Evolutionary conservation across 345 rosid genomes (phyloP), one percentile per base, ranked within the genome.

Genomic region (Arabis alpina): DNA sequence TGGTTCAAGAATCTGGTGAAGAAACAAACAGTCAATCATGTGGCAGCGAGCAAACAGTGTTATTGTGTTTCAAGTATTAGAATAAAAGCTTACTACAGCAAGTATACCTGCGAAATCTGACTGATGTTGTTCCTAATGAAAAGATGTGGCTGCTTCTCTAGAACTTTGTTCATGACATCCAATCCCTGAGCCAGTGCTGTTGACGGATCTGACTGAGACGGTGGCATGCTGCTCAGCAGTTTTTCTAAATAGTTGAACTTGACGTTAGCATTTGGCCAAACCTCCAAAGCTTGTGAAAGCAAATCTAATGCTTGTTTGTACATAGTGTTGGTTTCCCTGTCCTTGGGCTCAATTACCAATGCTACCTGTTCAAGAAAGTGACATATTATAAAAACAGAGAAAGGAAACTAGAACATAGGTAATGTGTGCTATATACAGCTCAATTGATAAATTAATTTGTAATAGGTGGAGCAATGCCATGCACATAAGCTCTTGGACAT

Each of bases 331-430:
- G 95, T 84, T 82, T 94, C 99, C 84, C 87, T 93, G 70, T 88
- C 99, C 88, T 89, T 94, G n/a, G 99, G 97, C 81, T 94, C 99
- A 79, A 91, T 91, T 56, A 94, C 98, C 81, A 94, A 82, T 43
- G 99, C 98, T 79, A 94, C 99, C 99, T 94, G 85, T 76, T 69
- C 34, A 63, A 32, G 66, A 55, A 70, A 55, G 53, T 50, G 6
- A 68, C 23, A 55, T 9, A 28, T 54, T 6, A 47, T 34, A 1
- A 61, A 49, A 56, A 32, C 0, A 5, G 30, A 61, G 47, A 48
- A 39, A 39, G 6, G 4, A 61, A 53, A 66, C 36, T 24, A 32
- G 62, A 60, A 47, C 24, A 12, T 12, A 61, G 36, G 32, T 63
- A 36, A 53, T 27, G 53, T 53, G 43, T 44, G 42, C 47, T 40